A percentile compares a stretch with the other conserved stretches of the same genome.
Conservation (phyloP, 345 rosid species). For the Iberis pinnata region DNA sequence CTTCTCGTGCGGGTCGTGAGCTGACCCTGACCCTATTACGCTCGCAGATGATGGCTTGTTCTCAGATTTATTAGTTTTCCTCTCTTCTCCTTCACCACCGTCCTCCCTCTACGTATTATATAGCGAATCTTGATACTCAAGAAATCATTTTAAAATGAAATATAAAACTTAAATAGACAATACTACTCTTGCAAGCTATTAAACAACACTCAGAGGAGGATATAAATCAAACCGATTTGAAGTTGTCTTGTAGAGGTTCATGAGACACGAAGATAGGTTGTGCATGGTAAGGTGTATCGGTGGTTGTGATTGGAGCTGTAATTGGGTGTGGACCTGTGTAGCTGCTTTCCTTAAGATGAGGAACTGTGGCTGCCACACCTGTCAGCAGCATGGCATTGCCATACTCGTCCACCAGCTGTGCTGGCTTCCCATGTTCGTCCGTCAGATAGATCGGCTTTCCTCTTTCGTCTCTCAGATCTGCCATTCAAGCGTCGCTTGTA, state of each 20-base stretch:
- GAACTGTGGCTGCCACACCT: conserved; percentile 48
- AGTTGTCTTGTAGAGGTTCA: conserved; percentile 10
- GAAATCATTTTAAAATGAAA: too few species aligned
- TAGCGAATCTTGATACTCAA: too few species aligned
- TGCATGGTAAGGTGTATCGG: conserved; percentile 25
- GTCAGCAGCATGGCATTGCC: conserved; percentile 51
- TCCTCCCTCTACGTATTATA: too few species aligned
- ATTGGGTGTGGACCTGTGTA: conserved; percentile 30
- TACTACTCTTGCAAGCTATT: too few species aligned
- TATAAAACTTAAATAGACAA: too few species aligned
- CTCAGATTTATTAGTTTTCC: conserved; percentile 36
- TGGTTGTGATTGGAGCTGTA: conserved; percentile 23
- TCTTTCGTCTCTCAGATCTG: conserved; percentile 47
- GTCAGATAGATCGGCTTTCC: conserved; percentile 46
- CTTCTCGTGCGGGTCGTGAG: conserved; percentile 35
- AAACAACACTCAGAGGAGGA: too few species aligned
- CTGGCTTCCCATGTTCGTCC: conserved; percentile 48
- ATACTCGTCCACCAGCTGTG: conserved; percentile 46
- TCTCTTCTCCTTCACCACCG: too few species aligned
- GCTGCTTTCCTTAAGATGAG: conserved; percentile 24
- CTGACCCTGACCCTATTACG: conserved; percentile 1
- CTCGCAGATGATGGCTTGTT: conserved; percentile 32
- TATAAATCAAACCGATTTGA: too few species aligned
- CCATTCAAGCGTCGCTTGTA: conserved; percentile 34
- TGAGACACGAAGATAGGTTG: conserved; percentile 21